Base-by-base conservation (phyloP, 495 filamentous ascomycete genomes). In the Aspergillus ellipticus region DNA sequence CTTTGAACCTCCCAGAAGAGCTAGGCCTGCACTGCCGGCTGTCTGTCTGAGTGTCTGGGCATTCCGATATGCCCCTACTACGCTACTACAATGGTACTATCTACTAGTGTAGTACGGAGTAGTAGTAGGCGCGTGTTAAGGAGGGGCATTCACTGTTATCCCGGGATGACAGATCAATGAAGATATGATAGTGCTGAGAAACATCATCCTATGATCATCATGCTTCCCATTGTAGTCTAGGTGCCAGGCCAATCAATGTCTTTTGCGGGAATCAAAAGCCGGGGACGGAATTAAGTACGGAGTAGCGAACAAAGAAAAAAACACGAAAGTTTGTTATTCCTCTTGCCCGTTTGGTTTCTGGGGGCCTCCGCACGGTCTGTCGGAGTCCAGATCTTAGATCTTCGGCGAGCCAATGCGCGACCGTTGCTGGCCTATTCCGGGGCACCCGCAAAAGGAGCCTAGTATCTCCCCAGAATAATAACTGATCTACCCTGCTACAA, bases 341-440 rank as follows among this genome's bases (percentile, higher is more conserved):
- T 16, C 35, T 28, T 16, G 22, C 35, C 35, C 22, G 20, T 42
- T 26, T 11, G 17, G 50, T 52, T 28, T 41, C 10, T 28, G 50
- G 19, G 22, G 49, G 31, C 37, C 53, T 41, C 35, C 35, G 53
- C 42, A 45, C 47, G 53, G 20, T 43, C 20, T n/a, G 48, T 33
- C 10, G 48, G 22, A 39, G 31, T 49, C 53, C 43, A 49, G 53
- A 48, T 47, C 28, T 21, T 41, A 21, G 53, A 29, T 43, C 15
- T 24, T 19, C 5, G 29, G 20, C 20, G 15, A 42, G 17, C 53
- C 54, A 56, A 56, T 56, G 2, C 35, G 35, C 35, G 11, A 39
- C 35, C 35, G 35, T 39, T 39, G 13, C 35, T 39, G 11, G 35
- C n/a, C n/a, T n/a, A 39, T 46, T 46, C 17, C 42, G 22, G 42